A percentile compares a stretch with the other conserved stretches of the same genome.
These are phyloP conservation scores for Alternaria sp. DNA, from an alignment of 2,329 filamentous ascomycete genomes.

Conservation along the genomic window DNA sequence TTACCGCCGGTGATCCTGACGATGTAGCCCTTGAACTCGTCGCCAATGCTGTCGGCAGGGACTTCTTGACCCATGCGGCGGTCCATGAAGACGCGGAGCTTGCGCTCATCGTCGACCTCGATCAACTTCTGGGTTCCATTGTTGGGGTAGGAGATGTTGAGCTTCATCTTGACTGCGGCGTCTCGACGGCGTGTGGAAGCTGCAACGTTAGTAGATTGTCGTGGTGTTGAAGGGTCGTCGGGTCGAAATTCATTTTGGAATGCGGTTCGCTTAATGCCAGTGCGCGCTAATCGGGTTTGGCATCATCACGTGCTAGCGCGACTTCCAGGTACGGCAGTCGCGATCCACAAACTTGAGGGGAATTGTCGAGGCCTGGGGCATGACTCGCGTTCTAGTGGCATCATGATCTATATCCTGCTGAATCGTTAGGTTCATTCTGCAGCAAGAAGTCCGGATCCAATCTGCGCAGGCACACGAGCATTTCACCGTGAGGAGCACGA, in stretches of 20 bases:
- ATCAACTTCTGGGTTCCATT: conserved; percentile 99
- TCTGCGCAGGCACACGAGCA: background rate
- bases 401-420: background rate
- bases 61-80: conserved; percentile 96
- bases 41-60: conserved; percentile 90
- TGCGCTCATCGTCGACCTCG: conserved; percentile 99
- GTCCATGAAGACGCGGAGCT: conserved; percentile 98
- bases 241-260: conserved; percentile 20
- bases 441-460: background rate
- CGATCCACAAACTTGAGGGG: background rate
- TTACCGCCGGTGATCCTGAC: conserved; percentile 99
- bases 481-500: background rate
- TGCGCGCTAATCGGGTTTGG: conserved; percentile 18
- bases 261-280: conserved; percentile 7
- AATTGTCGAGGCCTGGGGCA: background rate
- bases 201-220: conserved; percentile 51
- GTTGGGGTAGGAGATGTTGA: conserved; percentile 89
- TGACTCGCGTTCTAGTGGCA: background rate
- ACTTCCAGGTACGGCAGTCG: background rate
- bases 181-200: conserved; percentile 44
- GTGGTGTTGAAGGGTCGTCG: conserved; percentile 23
- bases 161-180: conserved; percentile 70
- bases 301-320: conserved; percentile 21
- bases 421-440: background rate
- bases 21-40: conserved; percentile 99